Evolutionary conservation across 805 yeast species (phyloP).

Genomic region (Geotrichum ghanense): DNA sequence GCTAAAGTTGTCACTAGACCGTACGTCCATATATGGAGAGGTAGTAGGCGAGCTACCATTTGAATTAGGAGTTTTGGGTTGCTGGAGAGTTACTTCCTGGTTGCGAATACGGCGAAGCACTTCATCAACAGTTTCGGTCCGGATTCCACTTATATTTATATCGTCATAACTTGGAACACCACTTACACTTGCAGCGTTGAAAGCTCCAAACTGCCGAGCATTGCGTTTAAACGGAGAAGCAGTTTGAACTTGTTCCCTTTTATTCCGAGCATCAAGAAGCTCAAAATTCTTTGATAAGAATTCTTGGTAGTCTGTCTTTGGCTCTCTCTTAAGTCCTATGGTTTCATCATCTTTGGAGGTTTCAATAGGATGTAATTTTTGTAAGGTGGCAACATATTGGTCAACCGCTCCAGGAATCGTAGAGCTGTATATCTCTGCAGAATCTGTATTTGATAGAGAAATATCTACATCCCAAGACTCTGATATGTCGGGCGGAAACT

Average conservation of each 20-base stretch:
- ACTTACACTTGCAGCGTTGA: conserved; percentile 3
- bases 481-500: conserved; percentile 14
- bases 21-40: not conserved
- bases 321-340: not conserved
- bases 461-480: conserved; percentile 16
- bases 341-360: not conserved
- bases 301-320: conserved; percentile 15
- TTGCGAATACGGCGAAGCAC: conserved; percentile 15
- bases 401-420: not conserved
- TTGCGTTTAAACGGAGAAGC: not conserved
- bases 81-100: conserved; percentile 7
- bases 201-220: not conserved
- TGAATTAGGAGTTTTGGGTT: conserved; percentile 4
- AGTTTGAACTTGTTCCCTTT: conserved; percentile 2
- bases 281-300: conserved; percentile 14
- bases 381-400: not conserved
- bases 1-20: not conserved
- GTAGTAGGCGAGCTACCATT: conserved; percentile 9
- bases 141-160: conserved; percentile 17
- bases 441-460: not conserved
- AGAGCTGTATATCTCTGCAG: not conserved
- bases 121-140: conserved; percentile 16
- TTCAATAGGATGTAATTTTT: not conserved
- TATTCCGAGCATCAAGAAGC: conserved; percentile 5
- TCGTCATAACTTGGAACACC: conserved; percentile 2